phyloP scores from a whole-genome alignment of 2,329 filamentous ascomycete species.

The Penicillium sp. region DNA sequence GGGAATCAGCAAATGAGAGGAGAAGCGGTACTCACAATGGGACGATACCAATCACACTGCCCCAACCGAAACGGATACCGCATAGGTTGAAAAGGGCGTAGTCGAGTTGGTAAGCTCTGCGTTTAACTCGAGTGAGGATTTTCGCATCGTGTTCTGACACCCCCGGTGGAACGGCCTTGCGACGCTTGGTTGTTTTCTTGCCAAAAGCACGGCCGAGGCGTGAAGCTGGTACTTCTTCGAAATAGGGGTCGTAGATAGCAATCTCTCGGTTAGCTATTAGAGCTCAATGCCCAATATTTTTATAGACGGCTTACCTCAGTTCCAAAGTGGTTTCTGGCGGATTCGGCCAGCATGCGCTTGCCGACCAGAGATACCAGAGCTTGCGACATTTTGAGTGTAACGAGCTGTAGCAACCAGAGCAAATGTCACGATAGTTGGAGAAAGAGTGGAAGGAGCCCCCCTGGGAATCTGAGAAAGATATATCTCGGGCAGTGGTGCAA shows the following conservation, averaged over 20 bases:
- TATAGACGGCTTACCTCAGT: conserved; percentile 32
- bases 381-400: conserved; percentile 25
- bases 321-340: conserved; percentile 43
- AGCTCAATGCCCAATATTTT: not conserved
- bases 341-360: conserved; percentile 37
- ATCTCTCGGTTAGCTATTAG: conserved; percentile 3
- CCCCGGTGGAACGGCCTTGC: conserved; percentile 79
- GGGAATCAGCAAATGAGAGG: not conserved
- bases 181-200: conserved; percentile 76
- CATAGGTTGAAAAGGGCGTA: conserved; percentile 78
- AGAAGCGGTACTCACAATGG: conserved; percentile 63
- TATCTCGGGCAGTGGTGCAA: conserved; percentile 2
- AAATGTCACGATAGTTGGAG: not conserved
- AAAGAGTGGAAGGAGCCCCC: not conserved
- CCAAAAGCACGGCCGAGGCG: conserved; percentile 62
- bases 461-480: conserved; percentile 1
- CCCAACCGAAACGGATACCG: conserved; percentile 85
- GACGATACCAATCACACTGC: conserved; percentile 77
- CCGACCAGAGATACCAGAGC: conserved; percentile 29
- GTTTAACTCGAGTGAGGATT: conserved; percentile 81
- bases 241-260: conserved; percentile 74
- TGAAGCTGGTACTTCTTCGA: conserved; percentile 75
- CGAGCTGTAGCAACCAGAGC: not conserved
- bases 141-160: conserved; percentile 78
- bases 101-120: conserved; percentile 81